Conservation (phyloP, 106 monocot species). For the Posidonia australis region DNA sequence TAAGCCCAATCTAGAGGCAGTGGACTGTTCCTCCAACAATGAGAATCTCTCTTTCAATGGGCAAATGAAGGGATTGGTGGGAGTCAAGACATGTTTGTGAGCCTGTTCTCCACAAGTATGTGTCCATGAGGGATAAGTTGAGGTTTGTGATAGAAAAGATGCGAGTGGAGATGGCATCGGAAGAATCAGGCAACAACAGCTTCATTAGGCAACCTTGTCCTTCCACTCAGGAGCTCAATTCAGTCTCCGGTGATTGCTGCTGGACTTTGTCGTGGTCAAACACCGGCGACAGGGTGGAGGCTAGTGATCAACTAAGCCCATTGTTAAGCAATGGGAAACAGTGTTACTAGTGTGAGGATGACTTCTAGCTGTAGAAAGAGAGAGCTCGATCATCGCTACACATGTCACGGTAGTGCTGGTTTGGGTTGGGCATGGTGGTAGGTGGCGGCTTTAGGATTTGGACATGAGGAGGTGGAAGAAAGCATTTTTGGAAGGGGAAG, state of each 20-base stretch:
- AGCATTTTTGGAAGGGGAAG: too few species aligned
- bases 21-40: slow-evolving; percentile 15
- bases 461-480: too few species aligned
- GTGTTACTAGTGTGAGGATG: too few species aligned
- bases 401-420: too few species aligned
- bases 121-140: slow-evolving; percentile 32
- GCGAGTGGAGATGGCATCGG: slow-evolving; percentile 46
- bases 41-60: slow-evolving; percentile 8
- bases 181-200: slow-evolving; percentile 97
- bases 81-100: slow-evolving; percentile 59
- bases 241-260: slow-evolving; percentile 43
- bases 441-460: too few species aligned
- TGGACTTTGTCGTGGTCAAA: slow-evolving; percentile 24
- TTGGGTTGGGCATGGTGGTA: too few species aligned
- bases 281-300: not conserved
- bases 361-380: too few species aligned
- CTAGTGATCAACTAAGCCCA: not conserved
- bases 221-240: slow-evolving; percentile 37
- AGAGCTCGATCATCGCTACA: too few species aligned
- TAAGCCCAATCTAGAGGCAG: not conserved
- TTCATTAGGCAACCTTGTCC: slow-evolving; percentile 41
- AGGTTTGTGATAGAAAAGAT: slow-evolving; percentile 1
- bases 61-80: slow-evolving; percentile 30
- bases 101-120: slow-evolving; percentile 71
- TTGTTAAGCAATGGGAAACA: not conserved